Evolutionary conservation across 164 flowering plant genomes (phyloP).

Genomic region (Platanus orientalis): DNA sequence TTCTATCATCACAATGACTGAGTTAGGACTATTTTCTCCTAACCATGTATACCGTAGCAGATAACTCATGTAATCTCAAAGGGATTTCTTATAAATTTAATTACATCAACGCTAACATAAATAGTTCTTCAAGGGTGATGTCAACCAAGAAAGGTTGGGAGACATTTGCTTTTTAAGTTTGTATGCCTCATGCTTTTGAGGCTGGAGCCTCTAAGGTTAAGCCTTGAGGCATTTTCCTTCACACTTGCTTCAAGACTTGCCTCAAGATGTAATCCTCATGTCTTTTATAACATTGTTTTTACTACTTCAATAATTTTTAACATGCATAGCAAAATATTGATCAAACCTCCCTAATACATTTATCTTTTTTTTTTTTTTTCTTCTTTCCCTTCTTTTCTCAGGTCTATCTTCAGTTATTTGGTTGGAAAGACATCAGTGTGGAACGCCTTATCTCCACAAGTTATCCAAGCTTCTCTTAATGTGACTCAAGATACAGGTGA

Average conservation of each 20-base stretch:
- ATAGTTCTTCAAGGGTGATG: background rate
- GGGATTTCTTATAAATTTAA: too few relatives aligned
- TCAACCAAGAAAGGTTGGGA: background rate
- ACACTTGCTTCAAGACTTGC: too few relatives aligned
- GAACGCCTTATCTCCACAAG: background rate
- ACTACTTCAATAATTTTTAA: too few relatives aligned
- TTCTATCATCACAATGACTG: constrained; percentile 21
- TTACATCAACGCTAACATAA: too few relatives aligned
- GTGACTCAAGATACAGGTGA: background rate
- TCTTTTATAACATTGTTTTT: background rate
- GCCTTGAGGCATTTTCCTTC: too few relatives aligned
- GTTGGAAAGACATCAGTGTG: background rate
- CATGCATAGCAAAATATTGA: background rate
- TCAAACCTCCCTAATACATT: background rate
- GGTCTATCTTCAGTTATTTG: background rate
- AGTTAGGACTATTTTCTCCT: constrained; percentile 18
- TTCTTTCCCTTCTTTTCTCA: background rate
- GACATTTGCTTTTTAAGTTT: too few relatives aligned
- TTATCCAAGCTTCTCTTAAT: background rate
- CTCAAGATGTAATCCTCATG: too few relatives aligned
- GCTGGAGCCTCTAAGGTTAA: too few relatives aligned
- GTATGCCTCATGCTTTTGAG: too few relatives aligned
- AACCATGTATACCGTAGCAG: too few relatives aligned
- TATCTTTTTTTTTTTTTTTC: background rate
- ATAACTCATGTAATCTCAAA: too few relatives aligned